Base-by-base conservation (phyloP, 768 basidiomycete species). In the Cystobasidium onofrii region DNA sequence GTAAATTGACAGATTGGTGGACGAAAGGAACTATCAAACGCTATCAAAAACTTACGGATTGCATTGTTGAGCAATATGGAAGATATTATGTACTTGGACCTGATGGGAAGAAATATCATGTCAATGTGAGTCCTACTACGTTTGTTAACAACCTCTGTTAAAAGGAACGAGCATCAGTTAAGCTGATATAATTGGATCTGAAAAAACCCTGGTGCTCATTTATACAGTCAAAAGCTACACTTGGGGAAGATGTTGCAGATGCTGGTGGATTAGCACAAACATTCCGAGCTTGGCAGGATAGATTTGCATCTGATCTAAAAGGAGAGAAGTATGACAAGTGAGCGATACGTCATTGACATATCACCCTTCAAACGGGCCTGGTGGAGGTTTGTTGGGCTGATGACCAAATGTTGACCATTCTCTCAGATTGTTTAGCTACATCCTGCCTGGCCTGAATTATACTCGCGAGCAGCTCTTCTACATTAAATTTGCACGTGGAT, bases 1-100 rank as follows among this genome's bases (percentile, higher is more conserved):
- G 95, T 64, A 89, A 89, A 81, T 83, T 93, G 15, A 87, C 89
- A 73, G 84, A 92, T 78, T 97, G 93, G 93, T 97, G 93, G 93
- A 89, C 90, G 1, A 90, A 93, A 74, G 61, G 60, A 33, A 97
- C 95, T 1, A 90, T 88, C 77, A 84, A 87, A 75, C 89, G 88
- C 0, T 99, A 94, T 84, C 84, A 90, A 69, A 84, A 85, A 74
- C 88, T 88, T 67, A 89, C 92, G 77, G 86, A 89, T 69, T 98
- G 95, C 80, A 89, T 99, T 67, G 87, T 90, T n/a, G 85, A 89
- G 65, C 94, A 97, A 80, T 98, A 88, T 82, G 90, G 89, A n/a
- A 84, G 83, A 55, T 98, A 95, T 80, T 88, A 87, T 3, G 85
- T 98, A 63, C 86, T 89, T 65, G 92, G 95, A 76, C 90, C 89